phyloP scores from a whole-genome alignment of 805 yeast species.

The Suhomyces emberorum region DNA sequence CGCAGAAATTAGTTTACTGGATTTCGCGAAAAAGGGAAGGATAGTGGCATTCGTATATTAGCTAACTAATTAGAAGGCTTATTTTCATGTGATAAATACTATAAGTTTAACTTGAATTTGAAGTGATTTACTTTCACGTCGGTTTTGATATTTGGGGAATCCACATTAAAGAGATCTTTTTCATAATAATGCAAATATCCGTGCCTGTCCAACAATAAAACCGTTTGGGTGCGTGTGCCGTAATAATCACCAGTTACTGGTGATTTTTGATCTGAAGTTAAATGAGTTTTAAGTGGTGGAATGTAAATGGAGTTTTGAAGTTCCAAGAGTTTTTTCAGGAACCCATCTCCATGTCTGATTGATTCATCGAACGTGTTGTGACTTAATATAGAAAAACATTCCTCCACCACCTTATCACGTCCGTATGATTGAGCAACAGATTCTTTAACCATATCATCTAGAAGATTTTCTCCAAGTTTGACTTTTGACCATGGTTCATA shows the following conservation, averaged over 20 bases:
- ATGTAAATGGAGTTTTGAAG: conserved; percentile 63
- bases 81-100: no score
- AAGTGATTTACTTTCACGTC: no score
- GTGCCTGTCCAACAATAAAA: conserved; percentile 55
- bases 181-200: conserved; percentile 60
- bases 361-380: conserved; percentile 34
- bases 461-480: conserved; percentile 39
- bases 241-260: conserved; percentile 51
- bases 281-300: conserved; percentile 53
- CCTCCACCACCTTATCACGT: conserved; percentile 44
- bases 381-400: conserved; percentile 55
- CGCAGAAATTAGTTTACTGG: neutral
- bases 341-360: conserved; percentile 15
- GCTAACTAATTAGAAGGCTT: no score
- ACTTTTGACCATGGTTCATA: conserved; percentile 78
- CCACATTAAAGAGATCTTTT: conserved; percentile 52
- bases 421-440: conserved; percentile 14
- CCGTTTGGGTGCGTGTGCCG: conserved; percentile 88
- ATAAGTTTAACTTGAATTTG: no score
- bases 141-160: no score
- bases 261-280: conserved; percentile 5
- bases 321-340: conserved; percentile 29
- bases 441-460: conserved; percentile 19
- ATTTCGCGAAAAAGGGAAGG: no score
- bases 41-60: no score